Conservation (phyloP, 2,329 filamentous ascomycete species). For the Aureobasidium sp. region DNA sequence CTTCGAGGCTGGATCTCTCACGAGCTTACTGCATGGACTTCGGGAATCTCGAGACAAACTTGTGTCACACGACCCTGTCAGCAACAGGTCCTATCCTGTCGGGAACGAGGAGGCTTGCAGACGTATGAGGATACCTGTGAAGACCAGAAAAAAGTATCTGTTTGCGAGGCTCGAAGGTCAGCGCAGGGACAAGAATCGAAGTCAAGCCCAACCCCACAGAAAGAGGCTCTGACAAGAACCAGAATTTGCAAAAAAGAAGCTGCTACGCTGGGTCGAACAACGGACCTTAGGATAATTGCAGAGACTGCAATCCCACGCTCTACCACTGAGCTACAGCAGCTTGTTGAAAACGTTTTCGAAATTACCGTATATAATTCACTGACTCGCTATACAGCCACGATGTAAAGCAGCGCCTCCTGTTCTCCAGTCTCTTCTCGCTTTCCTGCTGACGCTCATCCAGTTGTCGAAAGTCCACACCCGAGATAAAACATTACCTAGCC, state of each 20-base stretch:
- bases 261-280: conserved; percentile 13
- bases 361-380: neutral
- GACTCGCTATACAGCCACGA: neutral
- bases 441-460: too few relatives aligned
- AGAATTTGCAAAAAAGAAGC: conserved; percentile 2
- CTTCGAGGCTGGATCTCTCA: neutral
- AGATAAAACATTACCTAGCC: too few relatives aligned
- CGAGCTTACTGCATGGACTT: neutral
- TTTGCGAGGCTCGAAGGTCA: neutral
- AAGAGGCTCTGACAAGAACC: neutral
- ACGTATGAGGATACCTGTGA: too few relatives aligned
- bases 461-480: too few relatives aligned
- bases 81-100: neutral
- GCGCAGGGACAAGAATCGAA: neutral
- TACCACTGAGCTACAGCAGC: conserved; percentile 13
- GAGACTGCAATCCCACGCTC: conserved; percentile 11
- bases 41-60: neutral
- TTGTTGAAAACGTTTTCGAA: neutral
- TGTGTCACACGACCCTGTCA: neutral
- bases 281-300: conserved; percentile 12
- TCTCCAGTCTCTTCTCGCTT: too few relatives aligned
- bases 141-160: neutral
- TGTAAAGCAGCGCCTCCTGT: neutral
- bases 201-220: neutral
- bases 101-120: too few relatives aligned